Conservation (phyloP, 805 yeast genomes). For the Ogataea paraovalis region DNA sequence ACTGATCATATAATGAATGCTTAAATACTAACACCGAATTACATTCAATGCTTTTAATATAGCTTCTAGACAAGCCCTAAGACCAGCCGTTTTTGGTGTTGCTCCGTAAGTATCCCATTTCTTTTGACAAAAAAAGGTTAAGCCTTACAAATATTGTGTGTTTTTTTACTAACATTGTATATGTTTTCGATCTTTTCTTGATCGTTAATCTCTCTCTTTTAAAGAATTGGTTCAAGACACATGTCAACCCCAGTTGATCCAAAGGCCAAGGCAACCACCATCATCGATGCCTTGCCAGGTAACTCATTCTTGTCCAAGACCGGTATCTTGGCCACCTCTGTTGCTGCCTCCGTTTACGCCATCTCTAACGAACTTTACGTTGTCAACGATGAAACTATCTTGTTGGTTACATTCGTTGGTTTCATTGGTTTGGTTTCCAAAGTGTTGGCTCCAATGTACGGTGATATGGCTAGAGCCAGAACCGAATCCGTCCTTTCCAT, state of each 20-base stretch:
- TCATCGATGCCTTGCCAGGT: slow-evolving; percentile 93
- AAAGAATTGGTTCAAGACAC: slow-evolving; percentile 54
- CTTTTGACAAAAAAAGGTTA: background rate
- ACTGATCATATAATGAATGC: too few relatives aligned
- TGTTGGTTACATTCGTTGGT: slow-evolving; percentile 75
- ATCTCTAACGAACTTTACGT: slow-evolving; percentile 90
- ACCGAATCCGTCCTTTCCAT: slow-evolving; percentile 47
- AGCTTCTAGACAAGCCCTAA: slow-evolving; percentile 34
- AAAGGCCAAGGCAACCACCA: slow-evolving; percentile 83
- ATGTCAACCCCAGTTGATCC: slow-evolving; percentile 72
- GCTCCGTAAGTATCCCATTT: slow-evolving; percentile 2
- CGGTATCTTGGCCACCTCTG: slow-evolving; percentile 89
- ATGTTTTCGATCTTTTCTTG: background rate
- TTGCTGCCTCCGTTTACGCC: slow-evolving; percentile 93
- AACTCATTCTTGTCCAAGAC: slow-evolving; percentile 84
- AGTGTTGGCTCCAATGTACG: slow-evolving; percentile 90
- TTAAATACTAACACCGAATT: background rate
- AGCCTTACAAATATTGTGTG: too few relatives aligned
- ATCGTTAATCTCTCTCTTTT: too few relatives aligned
- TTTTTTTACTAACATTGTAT: background rate
- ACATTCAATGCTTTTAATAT: background rate
- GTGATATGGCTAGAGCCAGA: slow-evolving; percentile 88
- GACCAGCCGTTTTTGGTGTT: slow-evolving; percentile 6
- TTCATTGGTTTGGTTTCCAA: slow-evolving; percentile 75
- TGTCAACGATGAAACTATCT: slow-evolving; percentile 88